These are phyloP conservation scores for Venturia aucupariae DNA, from an alignment of 2,329 filamentous ascomycete genomes.

Conservation along the genomic window DNA sequence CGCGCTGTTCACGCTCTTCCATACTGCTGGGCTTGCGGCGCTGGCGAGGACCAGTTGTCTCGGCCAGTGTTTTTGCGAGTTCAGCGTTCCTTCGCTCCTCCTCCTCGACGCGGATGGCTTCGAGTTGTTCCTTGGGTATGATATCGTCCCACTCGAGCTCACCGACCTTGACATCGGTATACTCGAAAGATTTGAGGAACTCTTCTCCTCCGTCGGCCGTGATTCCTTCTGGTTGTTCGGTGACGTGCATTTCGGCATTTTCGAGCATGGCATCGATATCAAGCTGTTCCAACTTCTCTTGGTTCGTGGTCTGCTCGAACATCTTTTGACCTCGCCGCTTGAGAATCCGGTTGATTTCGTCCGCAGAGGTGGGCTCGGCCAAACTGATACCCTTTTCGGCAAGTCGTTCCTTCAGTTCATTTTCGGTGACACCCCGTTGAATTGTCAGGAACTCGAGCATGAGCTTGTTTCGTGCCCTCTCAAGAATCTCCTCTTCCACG, in stretches of 20 bases:
- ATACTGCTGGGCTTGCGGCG: conserved; percentile 50
- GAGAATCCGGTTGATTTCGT: conserved; percentile 91
- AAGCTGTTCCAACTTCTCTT: conserved; percentile 90
- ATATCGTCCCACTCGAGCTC: conserved; percentile 97
- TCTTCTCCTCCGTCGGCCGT: conserved; percentile 94
- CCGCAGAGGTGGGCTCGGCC: conserved; percentile 63
- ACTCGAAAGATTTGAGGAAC: conserved; percentile 81
- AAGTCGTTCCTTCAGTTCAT: conserved; percentile 68
- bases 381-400: conserved; percentile 21
- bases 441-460: conserved; percentile 97
- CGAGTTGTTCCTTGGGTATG: conserved; percentile 87
- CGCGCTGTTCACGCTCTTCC: conserved; percentile 55
- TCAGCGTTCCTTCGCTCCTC: conserved; percentile 69
- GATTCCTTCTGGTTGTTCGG: conserved; percentile 87
- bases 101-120: conserved; percentile 81
- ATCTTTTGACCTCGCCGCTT: conserved; percentile 98
- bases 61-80: conserved; percentile 43
- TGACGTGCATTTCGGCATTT: conserved; percentile 95
- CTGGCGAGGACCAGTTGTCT: conserved; percentile 71
- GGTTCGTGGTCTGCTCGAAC: conserved; percentile 96
- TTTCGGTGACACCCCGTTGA: conserved; percentile 91
- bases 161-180: conserved; percentile 94
- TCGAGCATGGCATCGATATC: conserved; percentile 96
- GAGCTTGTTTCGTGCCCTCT: conserved; percentile 92
- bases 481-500: conserved; percentile 93